Evolutionary conservation across 2,329 filamentous ascomycete genomes (phyloP).

Genomic region (Fusarium burgessii): DNA sequence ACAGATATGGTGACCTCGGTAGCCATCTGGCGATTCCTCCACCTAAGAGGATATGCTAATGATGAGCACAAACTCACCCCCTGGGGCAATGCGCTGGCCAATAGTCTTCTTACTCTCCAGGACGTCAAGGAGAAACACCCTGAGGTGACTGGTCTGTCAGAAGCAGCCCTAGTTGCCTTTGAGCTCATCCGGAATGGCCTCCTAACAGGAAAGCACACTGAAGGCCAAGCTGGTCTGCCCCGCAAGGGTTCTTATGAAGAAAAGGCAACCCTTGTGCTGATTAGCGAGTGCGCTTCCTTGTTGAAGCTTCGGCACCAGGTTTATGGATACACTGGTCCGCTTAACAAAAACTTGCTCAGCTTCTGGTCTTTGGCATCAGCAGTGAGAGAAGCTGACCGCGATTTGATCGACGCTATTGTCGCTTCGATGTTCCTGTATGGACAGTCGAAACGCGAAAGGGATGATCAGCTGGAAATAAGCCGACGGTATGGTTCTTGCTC

Average conservation of each 20-base stretch:
- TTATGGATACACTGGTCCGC: conserved; percentile 92
- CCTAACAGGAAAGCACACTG: conserved; percentile 76
- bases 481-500: conserved; percentile 68
- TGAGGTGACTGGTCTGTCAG: conserved; percentile 69
- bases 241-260: conserved; percentile 75
- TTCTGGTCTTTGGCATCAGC: conserved; percentile 87
- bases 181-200: conserved; percentile 85
- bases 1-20: conserved; percentile 77
- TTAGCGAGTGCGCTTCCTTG: conserved; percentile 88
- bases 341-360: conserved; percentile 88
- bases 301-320: conserved; percentile 83
- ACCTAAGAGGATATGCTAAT: conserved; percentile 87
- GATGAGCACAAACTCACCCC: conserved; percentile 81
- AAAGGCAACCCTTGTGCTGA: conserved; percentile 80
- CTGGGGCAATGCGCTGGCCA: conserved; percentile 85
- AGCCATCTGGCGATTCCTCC: conserved; percentile 87
- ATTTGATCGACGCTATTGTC: conserved; percentile 85
- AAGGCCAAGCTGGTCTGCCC: conserved; percentile 67
- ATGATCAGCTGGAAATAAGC: conserved; percentile 76
- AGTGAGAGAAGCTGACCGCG: conserved; percentile 82
- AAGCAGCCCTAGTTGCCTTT: conserved; percentile 84
- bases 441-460: conserved; percentile 77
- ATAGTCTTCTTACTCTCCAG: conserved; percentile 73
- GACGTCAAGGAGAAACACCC: conserved; percentile 61
- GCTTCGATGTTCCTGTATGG: conserved; percentile 84